A percentile compares a stretch with the other conserved stretches of the same genome.
These are phyloP conservation scores for Lentinus tigrinus DNA, from an alignment of 768 basidiomycete genomes.

Conservation along the genomic window DNA sequence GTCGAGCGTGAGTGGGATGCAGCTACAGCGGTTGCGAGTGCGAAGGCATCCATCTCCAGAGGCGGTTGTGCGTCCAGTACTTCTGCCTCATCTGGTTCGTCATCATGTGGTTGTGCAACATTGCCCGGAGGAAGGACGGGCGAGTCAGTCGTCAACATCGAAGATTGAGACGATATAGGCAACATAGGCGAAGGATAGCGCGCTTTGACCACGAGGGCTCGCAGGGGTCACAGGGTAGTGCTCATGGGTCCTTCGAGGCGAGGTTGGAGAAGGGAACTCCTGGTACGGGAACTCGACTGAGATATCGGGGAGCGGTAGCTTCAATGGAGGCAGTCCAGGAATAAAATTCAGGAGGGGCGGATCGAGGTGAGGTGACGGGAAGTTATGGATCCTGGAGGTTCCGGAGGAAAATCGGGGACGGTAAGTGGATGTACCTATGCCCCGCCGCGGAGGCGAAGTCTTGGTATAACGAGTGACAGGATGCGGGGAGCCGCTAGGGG, in stretches of 20 bases:
- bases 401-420: neutral
- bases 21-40: conserved; percentile 18
- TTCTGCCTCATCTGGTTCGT: neutral
- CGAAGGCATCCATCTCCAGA: conserved; percentile 27
- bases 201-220: conserved; percentile 3
- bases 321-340: conserved; percentile 17
- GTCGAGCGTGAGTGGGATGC: conserved; percentile 9
- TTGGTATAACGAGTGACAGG: neutral
- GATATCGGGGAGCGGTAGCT: conserved; percentile 11
- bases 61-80: neutral
- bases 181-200: neutral
- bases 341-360: conserved; percentile 12
- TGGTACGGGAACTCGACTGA: conserved; percentile 10
- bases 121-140: conserved; percentile 21
- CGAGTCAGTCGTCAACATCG: conserved; percentile 18
- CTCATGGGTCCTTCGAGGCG: neutral
- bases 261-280: conserved; percentile 9
- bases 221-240: neutral
- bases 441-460: neutral
- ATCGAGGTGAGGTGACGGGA: conserved; percentile 12
- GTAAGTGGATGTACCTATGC: neutral
- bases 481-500: neutral
- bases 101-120: neutral
- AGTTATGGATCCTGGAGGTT: neutral
- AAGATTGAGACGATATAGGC: neutral